Conservation (phyloP, 75 land plant species). For the Cupressus sempervirens region DNA sequence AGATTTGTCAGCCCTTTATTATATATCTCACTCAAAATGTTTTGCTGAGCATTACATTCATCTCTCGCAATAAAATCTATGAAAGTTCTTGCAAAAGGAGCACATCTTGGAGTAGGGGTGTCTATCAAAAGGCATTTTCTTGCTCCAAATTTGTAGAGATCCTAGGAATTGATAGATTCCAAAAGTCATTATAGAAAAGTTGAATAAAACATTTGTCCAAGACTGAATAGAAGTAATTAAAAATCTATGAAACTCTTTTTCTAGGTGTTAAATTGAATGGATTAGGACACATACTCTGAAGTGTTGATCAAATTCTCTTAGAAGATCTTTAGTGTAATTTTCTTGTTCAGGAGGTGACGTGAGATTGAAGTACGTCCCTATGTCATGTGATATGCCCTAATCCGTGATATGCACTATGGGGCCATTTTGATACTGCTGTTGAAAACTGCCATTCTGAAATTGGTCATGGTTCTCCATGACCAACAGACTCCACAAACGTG, state of each 20-base stretch:
- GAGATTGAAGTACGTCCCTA: neutral
- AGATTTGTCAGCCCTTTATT: neutral
- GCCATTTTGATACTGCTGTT: neutral
- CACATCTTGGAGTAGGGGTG: neutral
- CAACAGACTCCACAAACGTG: conserved; percentile 11
- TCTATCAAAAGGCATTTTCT: neutral
- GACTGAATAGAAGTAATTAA: too few relatives aligned
- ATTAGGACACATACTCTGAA: neutral
- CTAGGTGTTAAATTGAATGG: neutral
- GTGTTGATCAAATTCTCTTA: neutral
- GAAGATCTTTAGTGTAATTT: neutral
- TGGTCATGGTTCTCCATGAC: neutral
- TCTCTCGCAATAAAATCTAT: too few relatives aligned
- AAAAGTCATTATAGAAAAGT: neutral
- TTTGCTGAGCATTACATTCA: neutral
- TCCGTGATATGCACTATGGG: too few relatives aligned
- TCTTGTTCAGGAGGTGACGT: neutral
- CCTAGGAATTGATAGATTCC: neutral
- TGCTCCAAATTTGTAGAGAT: neutral
- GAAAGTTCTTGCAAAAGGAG: neutral
- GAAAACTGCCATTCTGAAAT: too few relatives aligned
- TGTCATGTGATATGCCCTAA: too few relatives aligned
- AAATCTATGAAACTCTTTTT: neutral
- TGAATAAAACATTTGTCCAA: neutral
- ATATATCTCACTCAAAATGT: neutral